Conservation (phyloP, 805 yeast genomes). For the Candida boleticola region DNA sequence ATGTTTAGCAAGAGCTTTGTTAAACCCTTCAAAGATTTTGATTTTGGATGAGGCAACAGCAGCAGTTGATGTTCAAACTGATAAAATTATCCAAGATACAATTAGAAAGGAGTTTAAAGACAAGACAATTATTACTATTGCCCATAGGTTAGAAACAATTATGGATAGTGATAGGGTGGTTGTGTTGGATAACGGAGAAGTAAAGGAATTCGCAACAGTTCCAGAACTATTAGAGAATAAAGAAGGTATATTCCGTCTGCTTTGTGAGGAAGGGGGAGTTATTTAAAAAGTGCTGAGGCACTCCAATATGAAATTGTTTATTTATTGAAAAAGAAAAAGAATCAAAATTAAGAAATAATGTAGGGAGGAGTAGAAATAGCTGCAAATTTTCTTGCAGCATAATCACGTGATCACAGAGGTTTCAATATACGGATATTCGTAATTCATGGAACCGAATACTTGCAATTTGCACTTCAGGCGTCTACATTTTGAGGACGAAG, state of each 20-base stretch:
- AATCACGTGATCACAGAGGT: background rate
- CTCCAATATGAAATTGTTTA: no score
- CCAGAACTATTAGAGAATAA: constrained; percentile 24
- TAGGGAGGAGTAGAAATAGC: no score
- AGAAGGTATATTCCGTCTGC: constrained; percentile 31
- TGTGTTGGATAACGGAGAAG: constrained; percentile 23
- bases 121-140: constrained; percentile 26
- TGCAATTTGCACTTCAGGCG: no score
- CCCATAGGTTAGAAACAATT: constrained; percentile 27
- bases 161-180: constrained; percentile 26
- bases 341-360: no score
- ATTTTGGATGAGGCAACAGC: constrained; percentile 29
- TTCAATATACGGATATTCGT: no score
- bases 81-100: constrained; percentile 24
- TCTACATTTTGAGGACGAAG: background rate
- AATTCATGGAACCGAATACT: no score
- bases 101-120: constrained; percentile 24
- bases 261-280: constrained; percentile 38
- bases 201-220: constrained; percentile 30
- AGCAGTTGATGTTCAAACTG: constrained; percentile 27
- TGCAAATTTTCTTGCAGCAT: no score
- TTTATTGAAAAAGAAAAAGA: no score
- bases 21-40: constrained; percentile 16
- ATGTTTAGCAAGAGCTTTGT: constrained; percentile 23
- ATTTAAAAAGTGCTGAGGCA: constrained; percentile 22